Percentiles rank a stretch among this genome's conserved stretches.
Evolutionary conservation across 2,329 filamentous ascomycete genomes (phyloP).

Genomic region (Curvularia verruculosa): DNA sequence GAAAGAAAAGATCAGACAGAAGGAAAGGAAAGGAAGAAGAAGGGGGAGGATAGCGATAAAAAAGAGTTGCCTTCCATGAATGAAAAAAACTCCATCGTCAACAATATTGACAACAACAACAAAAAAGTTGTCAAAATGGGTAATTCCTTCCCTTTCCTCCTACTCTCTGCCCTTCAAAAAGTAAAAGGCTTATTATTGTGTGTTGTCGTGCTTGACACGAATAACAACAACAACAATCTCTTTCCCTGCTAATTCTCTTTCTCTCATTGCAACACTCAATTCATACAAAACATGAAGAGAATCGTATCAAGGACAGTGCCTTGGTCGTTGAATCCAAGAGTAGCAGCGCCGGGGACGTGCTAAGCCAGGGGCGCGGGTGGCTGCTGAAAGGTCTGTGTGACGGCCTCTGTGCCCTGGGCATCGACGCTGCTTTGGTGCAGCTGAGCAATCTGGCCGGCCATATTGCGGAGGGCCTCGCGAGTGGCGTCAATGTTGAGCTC

Average conservation of each 20-base stretch:
- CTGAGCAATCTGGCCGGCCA: constrained; percentile 40
- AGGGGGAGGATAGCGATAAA: not conserved
- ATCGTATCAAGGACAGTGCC: not conserved
- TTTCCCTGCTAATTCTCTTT: not conserved
- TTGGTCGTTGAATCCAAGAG: not conserved
- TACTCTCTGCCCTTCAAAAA: not conserved
- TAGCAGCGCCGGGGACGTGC: not conserved
- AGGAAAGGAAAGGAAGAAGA: not conserved
- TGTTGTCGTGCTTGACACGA: not conserved
- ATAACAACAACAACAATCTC: not conserved
- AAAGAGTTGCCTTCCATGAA: not conserved
- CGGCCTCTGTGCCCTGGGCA: constrained; percentile 17
- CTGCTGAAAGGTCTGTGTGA: constrained; percentile 15
- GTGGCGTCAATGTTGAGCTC: constrained; percentile 46
- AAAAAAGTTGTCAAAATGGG: not conserved
- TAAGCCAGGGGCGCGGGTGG: constrained; percentile 34
- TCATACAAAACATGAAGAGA: constrained; percentile 1
- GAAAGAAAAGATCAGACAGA: not conserved
- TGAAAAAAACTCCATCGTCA: not conserved
- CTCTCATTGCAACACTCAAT: not conserved
- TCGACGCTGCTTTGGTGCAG: constrained; percentile 25
- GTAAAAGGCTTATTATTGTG: too few species aligned
- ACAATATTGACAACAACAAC: not conserved
- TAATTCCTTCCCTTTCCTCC: not conserved
- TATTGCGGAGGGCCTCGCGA: constrained; percentile 37